Conservation (phyloP, 331 rosid genomes). For the Pyrus hybrid region DNA sequence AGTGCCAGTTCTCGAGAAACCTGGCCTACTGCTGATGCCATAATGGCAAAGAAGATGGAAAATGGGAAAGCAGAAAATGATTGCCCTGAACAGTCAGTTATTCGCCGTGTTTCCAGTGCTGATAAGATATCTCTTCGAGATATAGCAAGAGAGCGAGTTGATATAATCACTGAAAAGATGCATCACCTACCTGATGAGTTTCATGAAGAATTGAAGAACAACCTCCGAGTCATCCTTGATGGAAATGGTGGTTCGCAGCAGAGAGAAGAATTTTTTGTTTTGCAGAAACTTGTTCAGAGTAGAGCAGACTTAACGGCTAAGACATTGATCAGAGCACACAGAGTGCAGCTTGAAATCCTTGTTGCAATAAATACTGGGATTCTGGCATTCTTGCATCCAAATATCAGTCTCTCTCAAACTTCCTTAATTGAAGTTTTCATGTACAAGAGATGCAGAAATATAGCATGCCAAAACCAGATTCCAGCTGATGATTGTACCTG, state of each 20-base stretch:
- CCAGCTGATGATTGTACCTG: slow-evolving; percentile 97
- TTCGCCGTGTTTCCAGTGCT: slow-evolving; percentile 62
- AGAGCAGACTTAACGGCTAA: slow-evolving; percentile 85
- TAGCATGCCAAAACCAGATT: slow-evolving; percentile 87
- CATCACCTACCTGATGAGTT: slow-evolving; percentile 63
- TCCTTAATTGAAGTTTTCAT: slow-evolving; percentile 79
- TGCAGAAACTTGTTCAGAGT: slow-evolving; percentile 86
- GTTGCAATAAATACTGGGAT: slow-evolving; percentile 94
- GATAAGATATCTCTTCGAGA: slow-evolving; percentile 80
- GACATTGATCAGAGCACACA: slow-evolving; percentile 77
- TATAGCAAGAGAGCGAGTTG: slow-evolving; percentile 82
- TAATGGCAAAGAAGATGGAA: slow-evolving; percentile 70
- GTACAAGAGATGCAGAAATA: slow-evolving; percentile 92
- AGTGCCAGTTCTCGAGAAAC: slow-evolving; percentile 96
- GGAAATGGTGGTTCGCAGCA: slow-evolving; percentile 90
- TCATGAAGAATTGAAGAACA: slow-evolving; percentile 72
- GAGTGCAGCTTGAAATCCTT: slow-evolving; percentile 92
- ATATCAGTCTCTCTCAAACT: slow-evolving; percentile 74
- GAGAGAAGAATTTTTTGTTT: slow-evolving; percentile 68
- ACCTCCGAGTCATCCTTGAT: slow-evolving; percentile 76
- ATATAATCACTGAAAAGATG: slow-evolving; percentile 74
- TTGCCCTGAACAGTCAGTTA: slow-evolving; percentile 61
- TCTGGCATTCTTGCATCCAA: slow-evolving; percentile 95
- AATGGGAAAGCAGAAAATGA: slow-evolving; percentile 64
- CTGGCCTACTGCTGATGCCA: slow-evolving; percentile 74